Conservation (phyloP, 805 yeast genomes). For the Lipomyces spencermartinsiae region DNA sequence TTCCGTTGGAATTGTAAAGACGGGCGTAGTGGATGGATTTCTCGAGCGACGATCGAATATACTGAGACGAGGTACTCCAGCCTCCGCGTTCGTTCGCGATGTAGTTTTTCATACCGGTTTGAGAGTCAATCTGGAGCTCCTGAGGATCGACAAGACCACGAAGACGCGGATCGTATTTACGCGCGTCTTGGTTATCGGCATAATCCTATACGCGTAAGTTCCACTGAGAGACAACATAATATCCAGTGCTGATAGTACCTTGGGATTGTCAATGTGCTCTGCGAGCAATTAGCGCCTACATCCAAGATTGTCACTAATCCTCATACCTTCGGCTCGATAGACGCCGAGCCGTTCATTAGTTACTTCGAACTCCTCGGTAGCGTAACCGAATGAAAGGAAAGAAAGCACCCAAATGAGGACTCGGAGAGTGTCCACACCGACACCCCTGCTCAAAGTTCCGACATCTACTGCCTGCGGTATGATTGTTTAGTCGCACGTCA, state of each 20-base stretch:
- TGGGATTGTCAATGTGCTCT: conserved; percentile 42
- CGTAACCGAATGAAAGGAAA: conserved; percentile 41
- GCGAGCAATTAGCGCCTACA: background rate
- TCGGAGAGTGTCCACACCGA: conserved; percentile 35
- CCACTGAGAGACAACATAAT: background rate
- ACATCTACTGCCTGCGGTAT: conserved; percentile 37
- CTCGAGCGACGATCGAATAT: conserved; percentile 35
- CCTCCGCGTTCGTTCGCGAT: conserved; percentile 40
- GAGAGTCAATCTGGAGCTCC: conserved; percentile 39
- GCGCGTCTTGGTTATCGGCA: conserved; percentile 39
- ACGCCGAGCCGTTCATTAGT: conserved; percentile 39
- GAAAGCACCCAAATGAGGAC: conserved; percentile 39
- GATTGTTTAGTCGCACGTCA: background rate
- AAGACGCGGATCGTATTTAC: conserved; percentile 34
- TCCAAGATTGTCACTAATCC: background rate
- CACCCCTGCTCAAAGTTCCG: conserved; percentile 35
- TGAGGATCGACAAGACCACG: conserved; percentile 38
- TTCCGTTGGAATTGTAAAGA: conserved; percentile 20
- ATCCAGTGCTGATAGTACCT: conserved; percentile 8
- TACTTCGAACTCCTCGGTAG: conserved; percentile 42
- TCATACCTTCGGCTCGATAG: conserved; percentile 38
- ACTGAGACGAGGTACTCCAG: conserved; percentile 39
- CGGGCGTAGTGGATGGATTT: conserved; percentile 38
- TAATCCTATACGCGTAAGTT: conserved; percentile 24
- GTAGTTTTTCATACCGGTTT: conserved; percentile 42